These are phyloP conservation scores for Suhomyces bolitotheri DNA, from an alignment of 1,139 yeast species.

Conservation along the genomic window DNA sequence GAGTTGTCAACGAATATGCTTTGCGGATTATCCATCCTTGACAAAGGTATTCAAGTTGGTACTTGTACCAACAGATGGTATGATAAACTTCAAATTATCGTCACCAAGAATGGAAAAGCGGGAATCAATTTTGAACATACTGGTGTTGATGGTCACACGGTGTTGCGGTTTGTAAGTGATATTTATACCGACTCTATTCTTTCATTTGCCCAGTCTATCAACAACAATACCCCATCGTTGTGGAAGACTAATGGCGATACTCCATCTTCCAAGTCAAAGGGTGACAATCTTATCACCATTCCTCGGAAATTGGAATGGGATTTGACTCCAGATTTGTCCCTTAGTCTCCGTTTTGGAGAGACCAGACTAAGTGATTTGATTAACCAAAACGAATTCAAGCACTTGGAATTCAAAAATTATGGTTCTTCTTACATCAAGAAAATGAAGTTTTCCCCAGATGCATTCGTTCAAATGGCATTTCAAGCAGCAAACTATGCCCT, in stretches of 20 bases:
- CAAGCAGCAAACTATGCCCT: slow-evolving; percentile 91
- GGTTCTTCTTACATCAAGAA: slow-evolving; percentile 80
- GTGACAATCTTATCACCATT: slow-evolving; percentile 49
- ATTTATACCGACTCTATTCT: slow-evolving; percentile 88
- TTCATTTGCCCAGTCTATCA: slow-evolving; percentile 81
- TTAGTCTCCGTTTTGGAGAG: slow-evolving; percentile 87
- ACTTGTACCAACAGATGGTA: slow-evolving; percentile 96
- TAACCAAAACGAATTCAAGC: slow-evolving; percentile 85
- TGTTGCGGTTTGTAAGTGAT: slow-evolving; percentile 81
- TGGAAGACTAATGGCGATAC: slow-evolving; percentile 45
- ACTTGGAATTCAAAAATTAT: slow-evolving; percentile 71
- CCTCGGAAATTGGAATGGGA: slow-evolving; percentile 93
- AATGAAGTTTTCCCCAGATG: slow-evolving; percentile 91
- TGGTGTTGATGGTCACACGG: slow-evolving; percentile 95
- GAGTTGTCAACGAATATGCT: slow-evolving; percentile 80
- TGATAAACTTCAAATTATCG: slow-evolving; percentile 84
- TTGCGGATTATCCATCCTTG: slow-evolving; percentile 79
- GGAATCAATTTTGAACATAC: slow-evolving; percentile 95
- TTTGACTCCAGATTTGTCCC: slow-evolving; percentile 69
- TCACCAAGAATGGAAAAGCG: slow-evolving; percentile 89
- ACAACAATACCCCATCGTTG: slow-evolving; percentile 75
- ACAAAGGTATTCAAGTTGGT: slow-evolving; percentile 86
- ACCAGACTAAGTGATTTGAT: slow-evolving; percentile 84
- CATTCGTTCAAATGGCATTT: slow-evolving; percentile 91
- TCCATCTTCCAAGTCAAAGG: slow-evolving; percentile 1